Conservation (phyloP, 1,284 basidiomycete species). For the Ganoderma sinense region DNA sequence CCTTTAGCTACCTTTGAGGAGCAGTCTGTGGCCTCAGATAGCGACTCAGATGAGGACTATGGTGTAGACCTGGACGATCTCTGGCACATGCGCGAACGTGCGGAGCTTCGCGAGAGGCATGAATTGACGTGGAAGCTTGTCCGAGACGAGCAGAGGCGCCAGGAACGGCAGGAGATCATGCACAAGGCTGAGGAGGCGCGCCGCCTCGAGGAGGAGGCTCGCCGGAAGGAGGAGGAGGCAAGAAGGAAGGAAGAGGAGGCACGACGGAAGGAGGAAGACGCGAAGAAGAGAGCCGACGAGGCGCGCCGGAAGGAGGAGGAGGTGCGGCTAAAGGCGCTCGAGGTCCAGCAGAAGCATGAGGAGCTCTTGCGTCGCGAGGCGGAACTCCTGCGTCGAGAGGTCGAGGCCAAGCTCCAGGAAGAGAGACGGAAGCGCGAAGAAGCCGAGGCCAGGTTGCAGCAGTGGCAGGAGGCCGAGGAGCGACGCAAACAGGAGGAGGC, state of each 20-base stretch:
- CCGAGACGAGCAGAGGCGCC: slow-evolving; percentile 18
- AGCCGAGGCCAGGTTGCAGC: slow-evolving; percentile 27
- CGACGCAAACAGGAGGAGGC: slow-evolving; percentile 16
- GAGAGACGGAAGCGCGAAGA: slow-evolving; percentile 29
- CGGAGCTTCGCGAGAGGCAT: slow-evolving; percentile 21
- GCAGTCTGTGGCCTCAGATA: slow-evolving; percentile 42
- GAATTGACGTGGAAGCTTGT: slow-evolving; percentile 27
- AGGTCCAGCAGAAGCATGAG: slow-evolving; percentile 34
- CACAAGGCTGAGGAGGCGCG: slow-evolving; percentile 33
- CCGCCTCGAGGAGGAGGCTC: slow-evolving; percentile 32
- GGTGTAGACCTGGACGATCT: slow-evolving; percentile 42
- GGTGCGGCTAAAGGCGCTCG: slow-evolving; percentile 30
- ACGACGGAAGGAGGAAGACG: slow-evolving; percentile 39
- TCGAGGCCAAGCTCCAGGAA: slow-evolving; percentile 33
- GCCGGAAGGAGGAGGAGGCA: slow-evolving; percentile 37
- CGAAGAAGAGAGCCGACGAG: slow-evolving; percentile 39
- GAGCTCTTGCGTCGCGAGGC: slow-evolving; percentile 35
- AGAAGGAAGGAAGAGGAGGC: slow-evolving; percentile 39
- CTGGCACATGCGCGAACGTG: slow-evolving; percentile 24
- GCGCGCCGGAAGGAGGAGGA: slow-evolving; percentile 39
- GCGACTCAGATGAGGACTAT: slow-evolving; percentile 39
- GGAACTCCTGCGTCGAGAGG: slow-evolving; percentile 28
- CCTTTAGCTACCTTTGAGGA: slow-evolving; percentile 41
- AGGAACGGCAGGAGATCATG: slow-evolving; percentile 28
- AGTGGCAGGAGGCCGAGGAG: slow-evolving; percentile 29